Evolutionary conservation across 169 alveolate species (phyloP).

Genomic region (Plasmodium cynomolgi): DNA sequence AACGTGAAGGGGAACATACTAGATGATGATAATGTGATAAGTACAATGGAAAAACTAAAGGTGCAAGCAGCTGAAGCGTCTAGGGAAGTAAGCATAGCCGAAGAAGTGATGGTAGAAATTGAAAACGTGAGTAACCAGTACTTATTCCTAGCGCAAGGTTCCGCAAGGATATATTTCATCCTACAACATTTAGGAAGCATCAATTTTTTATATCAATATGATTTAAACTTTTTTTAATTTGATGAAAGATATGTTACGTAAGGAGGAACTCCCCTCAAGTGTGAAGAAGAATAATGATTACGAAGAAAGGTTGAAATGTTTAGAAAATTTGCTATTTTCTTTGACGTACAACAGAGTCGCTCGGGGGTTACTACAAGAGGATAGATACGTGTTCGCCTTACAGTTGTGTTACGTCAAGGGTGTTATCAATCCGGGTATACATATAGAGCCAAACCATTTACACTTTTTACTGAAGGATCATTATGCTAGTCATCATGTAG

Average conservation of each 20-base stretch:
- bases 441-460: conserved; percentile 1
- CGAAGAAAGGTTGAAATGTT: conserved; percentile 67
- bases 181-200: conserved; percentile 90
- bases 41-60: conserved; percentile 91
- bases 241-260: conserved; percentile 80
- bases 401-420: conserved; percentile 65
- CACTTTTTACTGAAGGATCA: conserved; percentile 74
- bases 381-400: conserved; percentile 69
- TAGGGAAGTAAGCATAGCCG: conserved; percentile 93
- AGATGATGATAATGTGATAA: conserved; percentile 94
- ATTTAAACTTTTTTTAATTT: conserved; percentile 93
- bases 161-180: conserved; percentile 90
- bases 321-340: conserved; percentile 34
- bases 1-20: conserved; percentile 96
- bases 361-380: conserved; percentile 69
- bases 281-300: conserved; percentile 76
- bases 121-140: conserved; percentile 90
- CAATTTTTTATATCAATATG: conserved; percentile 94
- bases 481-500: conserved; percentile 58
- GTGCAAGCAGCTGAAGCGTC: conserved; percentile 94
- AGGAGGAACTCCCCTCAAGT: conserved; percentile 47
- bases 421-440: conserved; percentile 26
- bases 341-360: conserved; percentile 67
- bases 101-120: conserved; percentile 94
- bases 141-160: conserved; percentile 90